Evolutionary conservation across 805 yeast genomes (phyloP).

Genomic region (Zygotorulaspora danielsina): DNA sequence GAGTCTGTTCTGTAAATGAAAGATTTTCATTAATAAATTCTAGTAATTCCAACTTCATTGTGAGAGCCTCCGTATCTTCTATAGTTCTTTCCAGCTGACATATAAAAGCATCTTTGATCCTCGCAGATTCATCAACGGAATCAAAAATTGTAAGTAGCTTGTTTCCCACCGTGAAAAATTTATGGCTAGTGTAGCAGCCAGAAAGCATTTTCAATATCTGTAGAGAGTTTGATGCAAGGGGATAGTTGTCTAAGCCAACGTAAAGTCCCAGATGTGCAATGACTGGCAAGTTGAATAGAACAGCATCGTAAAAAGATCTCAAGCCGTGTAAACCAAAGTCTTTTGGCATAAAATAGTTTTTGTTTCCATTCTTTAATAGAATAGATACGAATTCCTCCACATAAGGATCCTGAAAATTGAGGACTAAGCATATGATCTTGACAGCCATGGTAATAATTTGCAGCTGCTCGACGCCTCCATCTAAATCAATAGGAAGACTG

Average conservation of each 20-base stretch:
- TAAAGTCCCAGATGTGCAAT: constrained; percentile 73
- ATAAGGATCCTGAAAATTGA: constrained; percentile 57
- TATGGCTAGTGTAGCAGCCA: constrained; percentile 27
- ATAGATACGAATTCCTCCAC: constrained; percentile 40
- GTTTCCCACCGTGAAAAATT: constrained; percentile 45
- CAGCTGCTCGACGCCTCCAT: constrained; percentile 26
- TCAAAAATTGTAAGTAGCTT: constrained; percentile 67
- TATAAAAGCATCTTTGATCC: constrained; percentile 69
- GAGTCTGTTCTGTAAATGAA: constrained; percentile 38
- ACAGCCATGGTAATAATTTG: constrained; percentile 42
- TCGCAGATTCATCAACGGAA: constrained; percentile 70
- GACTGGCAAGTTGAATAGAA: constrained; percentile 64
- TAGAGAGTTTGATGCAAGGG: constrained; percentile 52
- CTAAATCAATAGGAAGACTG: constrained; percentile 33
- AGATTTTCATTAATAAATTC: constrained; percentile 53
- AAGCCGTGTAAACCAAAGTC: constrained; percentile 54
- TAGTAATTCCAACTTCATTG: constrained; percentile 54
- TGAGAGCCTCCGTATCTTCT: constrained; percentile 38
- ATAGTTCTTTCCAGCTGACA: constrained; percentile 55
- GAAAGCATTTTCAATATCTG: constrained; percentile 50
- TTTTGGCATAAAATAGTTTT: constrained; percentile 30
- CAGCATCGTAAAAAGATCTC: constrained; percentile 63
- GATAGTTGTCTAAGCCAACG: constrained; percentile 52
- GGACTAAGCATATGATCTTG: constrained; percentile 41
- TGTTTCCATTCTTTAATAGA: constrained; percentile 30